Conservation (phyloP, 768 basidiomycete species). For the Cantharellus anzutake region DNA sequence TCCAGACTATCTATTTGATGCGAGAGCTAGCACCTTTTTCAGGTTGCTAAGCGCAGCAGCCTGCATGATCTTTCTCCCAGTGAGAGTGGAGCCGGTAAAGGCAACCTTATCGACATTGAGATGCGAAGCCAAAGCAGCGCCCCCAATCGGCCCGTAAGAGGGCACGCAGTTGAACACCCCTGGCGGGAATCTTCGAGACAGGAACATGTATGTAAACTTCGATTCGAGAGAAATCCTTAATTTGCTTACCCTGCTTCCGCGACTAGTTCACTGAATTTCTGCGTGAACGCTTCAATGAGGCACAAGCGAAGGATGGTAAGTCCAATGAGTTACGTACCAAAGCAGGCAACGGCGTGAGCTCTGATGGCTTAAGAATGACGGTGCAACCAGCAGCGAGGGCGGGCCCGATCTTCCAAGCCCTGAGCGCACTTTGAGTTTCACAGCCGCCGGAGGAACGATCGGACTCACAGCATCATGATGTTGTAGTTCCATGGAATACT, state of each 20-base stretch:
- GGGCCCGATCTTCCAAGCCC: conserved; percentile 86
- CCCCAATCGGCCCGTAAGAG: conserved; percentile 64
- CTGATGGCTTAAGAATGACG: conserved; percentile 89
- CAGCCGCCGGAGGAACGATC: background rate
- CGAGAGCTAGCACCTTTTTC: conserved; percentile 44
- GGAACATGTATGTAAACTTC: background rate
- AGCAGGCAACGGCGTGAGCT: conserved; percentile 68
- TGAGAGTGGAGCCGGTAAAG: conserved; percentile 83
- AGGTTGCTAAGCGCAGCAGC: conserved; percentile 86
- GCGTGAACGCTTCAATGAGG: conserved; percentile 3
- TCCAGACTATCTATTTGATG: background rate
- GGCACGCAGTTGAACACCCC: conserved; percentile 83
- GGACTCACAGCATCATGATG: conserved; percentile 22
- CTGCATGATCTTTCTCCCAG: conserved; percentile 78
- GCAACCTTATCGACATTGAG: conserved; percentile 74
- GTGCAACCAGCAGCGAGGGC: conserved; percentile 84
- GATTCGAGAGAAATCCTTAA: background rate
- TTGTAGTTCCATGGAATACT: conserved; percentile 92
- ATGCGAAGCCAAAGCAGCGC: conserved; percentile 69
- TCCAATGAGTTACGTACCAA: conserved; percentile 27
- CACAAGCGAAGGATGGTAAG: background rate
- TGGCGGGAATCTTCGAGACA: conserved; percentile 39
- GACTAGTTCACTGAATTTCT: conserved; percentile 71
- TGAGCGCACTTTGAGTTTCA: conserved; percentile 13
- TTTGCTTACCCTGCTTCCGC: conserved; percentile 57